These are phyloP conservation scores for Podospora conica DNA, from an alignment of 495 filamentous ascomycete species.

Conservation along the genomic window DNA sequence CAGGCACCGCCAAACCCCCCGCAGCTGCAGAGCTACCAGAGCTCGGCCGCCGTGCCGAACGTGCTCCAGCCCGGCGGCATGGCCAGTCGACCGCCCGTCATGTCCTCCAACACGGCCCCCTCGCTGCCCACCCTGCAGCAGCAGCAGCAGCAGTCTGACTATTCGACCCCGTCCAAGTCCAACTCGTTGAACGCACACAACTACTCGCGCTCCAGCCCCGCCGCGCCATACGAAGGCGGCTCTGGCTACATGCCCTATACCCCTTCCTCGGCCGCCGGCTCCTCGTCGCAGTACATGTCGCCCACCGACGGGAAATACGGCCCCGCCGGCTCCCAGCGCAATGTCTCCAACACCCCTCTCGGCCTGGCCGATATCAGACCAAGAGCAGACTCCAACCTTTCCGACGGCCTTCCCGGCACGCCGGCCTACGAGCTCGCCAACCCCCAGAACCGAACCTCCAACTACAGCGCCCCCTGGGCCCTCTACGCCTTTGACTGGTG, in stretches of 20 bases:
- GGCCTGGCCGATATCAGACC: conserved; percentile 87
- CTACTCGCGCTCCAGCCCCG: conserved; percentile 82
- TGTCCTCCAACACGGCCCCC: conserved; percentile 67
- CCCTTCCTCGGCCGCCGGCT: conserved; percentile 55
- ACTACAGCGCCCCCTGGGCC: conserved; percentile 91
- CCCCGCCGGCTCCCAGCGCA: conserved; percentile 64
- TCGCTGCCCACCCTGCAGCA: conserved; percentile 61
- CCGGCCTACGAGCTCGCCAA: conserved; percentile 49
- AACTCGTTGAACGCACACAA: conserved; percentile 56
- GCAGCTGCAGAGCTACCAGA: conserved; percentile 52
- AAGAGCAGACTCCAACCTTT: conserved; percentile 64
- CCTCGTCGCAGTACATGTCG: conserved; percentile 58
- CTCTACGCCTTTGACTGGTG: conserved; percentile 99
- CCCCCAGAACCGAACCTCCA: conserved; percentile 54
- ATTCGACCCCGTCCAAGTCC: conserved; percentile 59
- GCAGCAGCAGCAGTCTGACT: conserved; percentile 63
- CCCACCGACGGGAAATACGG: conserved; percentile 60
- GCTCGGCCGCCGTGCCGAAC: conserved; percentile 54
- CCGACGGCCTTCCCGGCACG: conserved; percentile 54
- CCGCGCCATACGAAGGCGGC: conserved; percentile 52
- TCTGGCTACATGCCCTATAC: conserved; percentile 60
- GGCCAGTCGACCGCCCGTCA: conserved; percentile 52
- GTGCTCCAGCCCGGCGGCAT: conserved; percentile 59
- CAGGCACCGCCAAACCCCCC: conserved; percentile 29
- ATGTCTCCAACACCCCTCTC: conserved; percentile 74